Conservation (phyloP, 2,329 filamentous ascomycete species). For the Truncatella angustata region DNA sequence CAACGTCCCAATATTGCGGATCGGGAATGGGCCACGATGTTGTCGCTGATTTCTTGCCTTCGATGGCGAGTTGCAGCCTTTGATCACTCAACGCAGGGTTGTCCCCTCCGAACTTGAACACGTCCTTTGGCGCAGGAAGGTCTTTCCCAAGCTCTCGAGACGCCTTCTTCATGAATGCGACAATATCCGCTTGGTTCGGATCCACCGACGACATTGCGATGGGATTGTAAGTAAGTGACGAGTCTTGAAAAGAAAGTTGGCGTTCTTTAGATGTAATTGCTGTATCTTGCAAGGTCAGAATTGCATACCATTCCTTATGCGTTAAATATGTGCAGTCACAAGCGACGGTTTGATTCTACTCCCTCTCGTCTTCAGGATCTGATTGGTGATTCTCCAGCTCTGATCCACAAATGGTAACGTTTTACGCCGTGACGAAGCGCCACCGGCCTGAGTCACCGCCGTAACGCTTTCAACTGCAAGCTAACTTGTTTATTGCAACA, state of each 20-base stretch:
- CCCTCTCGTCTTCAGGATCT: no score
- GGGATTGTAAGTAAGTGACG: no score
- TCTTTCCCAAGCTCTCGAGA: conserved; percentile 17
- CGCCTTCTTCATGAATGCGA: conserved; percentile 24
- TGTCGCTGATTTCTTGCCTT: conserved; percentile 26
- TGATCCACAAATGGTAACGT: not conserved
- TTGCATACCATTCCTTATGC: no score
- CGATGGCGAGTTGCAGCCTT: conserved; percentile 19
- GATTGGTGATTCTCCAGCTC: not conserved
- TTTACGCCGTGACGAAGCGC: not conserved
- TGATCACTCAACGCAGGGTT: conserved; percentile 14
- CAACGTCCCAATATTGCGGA: conserved; percentile 25
- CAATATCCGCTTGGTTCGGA: conserved; percentile 21
- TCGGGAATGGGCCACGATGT: conserved; percentile 27
- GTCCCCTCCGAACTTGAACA: conserved; percentile 25
- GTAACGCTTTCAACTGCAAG: not conserved
- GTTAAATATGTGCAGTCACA: no score
- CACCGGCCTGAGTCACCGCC: not conserved
- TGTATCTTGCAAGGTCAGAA: no score
- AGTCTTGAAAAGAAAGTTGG: no score
- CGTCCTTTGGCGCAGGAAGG: conserved; percentile 23
- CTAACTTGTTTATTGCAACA: no score
- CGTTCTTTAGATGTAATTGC: not conserved
- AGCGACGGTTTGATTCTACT: no score
- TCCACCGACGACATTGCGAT: conserved; percentile 19